Base-by-base conservation (phyloP, 2,329 filamentous ascomycete genomes). In the Microthyrium microscopicum region DNA sequence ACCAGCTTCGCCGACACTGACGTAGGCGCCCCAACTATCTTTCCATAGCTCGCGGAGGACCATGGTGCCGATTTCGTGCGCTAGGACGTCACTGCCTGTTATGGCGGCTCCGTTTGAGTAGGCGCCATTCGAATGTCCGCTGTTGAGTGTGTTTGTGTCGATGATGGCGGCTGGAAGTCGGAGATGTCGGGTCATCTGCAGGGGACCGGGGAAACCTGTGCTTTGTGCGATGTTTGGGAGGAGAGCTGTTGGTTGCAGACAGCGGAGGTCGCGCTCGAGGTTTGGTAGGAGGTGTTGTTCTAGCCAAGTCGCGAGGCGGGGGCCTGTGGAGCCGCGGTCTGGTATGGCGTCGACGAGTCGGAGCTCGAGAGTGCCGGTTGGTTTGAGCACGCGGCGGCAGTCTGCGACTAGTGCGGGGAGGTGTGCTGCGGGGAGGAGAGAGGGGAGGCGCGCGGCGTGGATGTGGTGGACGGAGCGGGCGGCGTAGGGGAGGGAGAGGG, bases 321-420 rank as follows among this genome's bases (percentile, higher is more conserved):
- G 70, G 0, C 75, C 76, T 17, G 70, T 55, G 0, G 65, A 71
- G 2, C 58, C 52, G 3, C 64, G 53, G 1, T 65, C 55, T 0
- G 76, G 76, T 5, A 66, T 54, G 0, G 75, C 70, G 37, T 80
- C 71, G 40, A 79, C 67, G 13, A 79, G 52, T 0, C 66, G 64
- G 12, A 80, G 51, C 38, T 74, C 64, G 9, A 79, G 49, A 15
- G 58, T 55, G 1, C 74, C 73, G 1, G 63, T 61, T 0, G 62
- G 59, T 3, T 60, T 55, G 3, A 80, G 59, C 20, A 66, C 62
- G 17, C 63, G 63, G 45, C 68, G 57, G 41, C 75, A 66, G 39
- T 67, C 66, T 34, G 57, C 57, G 12, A 79, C 59, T 1, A 77
- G 51, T 2, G 52, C 49, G 0, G 68, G 67, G 1, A 80, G 61